phyloP scores from a whole-genome alignment of 805 yeast species.

The Tetrapisispora arboricola region DNA sequence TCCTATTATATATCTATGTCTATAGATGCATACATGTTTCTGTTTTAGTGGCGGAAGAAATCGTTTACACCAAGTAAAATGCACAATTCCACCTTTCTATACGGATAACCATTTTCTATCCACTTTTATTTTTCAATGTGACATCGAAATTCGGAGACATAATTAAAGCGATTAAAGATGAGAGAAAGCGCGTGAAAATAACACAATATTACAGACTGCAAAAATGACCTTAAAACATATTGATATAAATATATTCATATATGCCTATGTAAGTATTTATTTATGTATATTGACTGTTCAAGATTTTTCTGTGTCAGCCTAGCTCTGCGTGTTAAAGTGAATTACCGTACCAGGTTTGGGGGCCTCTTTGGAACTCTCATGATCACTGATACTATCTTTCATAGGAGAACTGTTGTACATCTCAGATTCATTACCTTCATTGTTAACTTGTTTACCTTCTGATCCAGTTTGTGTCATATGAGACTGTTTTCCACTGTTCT shows the following conservation, averaged over 20 bases:
- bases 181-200: too few relatives aligned
- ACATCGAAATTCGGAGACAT: too few relatives aligned
- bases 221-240: too few relatives aligned
- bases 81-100: too few relatives aligned
- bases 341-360: slow-evolving; percentile 21
- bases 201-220: too few relatives aligned
- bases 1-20: background rate
- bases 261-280: background rate
- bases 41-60: too few relatives aligned
- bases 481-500: background rate
- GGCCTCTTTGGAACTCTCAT: slow-evolving; percentile 16
- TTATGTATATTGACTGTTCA: background rate
- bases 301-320: too few relatives aligned
- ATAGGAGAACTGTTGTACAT: slow-evolving; percentile 17
- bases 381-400: slow-evolving; percentile 6
- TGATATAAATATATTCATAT: too few relatives aligned
- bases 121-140: too few relatives aligned
- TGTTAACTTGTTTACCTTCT: background rate
- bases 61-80: too few relatives aligned
- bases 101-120: too few relatives aligned
- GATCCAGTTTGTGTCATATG: background rate
- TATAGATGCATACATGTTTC: background rate
- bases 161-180: too few relatives aligned
- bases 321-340: slow-evolving; percentile 11
- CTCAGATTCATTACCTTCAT: background rate